Evolutionary conservation across 2,329 filamentous ascomycete species (phyloP), one percentile per base, ranked within the genome.

Genomic region (Curvularia lunata): DNA sequence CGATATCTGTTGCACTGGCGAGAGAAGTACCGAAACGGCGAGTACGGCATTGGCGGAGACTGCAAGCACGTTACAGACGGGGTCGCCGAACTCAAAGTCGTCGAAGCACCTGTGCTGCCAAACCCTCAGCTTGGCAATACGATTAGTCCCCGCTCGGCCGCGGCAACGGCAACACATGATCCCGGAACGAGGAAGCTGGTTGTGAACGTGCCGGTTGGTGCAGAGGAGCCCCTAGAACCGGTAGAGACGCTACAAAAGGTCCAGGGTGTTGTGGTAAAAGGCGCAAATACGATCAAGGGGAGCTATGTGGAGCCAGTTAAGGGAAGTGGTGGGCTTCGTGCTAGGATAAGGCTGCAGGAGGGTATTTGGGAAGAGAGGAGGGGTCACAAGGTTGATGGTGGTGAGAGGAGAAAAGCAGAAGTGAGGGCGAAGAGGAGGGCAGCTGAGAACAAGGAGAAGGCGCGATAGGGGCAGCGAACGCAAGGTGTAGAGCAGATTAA

Each of bases 301-400:
- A 91, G 91, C 1, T 90, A 88, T 68, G 85, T 92, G 5, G 81
- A 88, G 72, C 86, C 87, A 4, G 73, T 93, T 27, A 88, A 90
- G 76, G 85, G 85, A 1, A 79, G 80, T 32, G 77, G 80, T 57
- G 84, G 86, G 1, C 79, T 81, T 40, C 87, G 86, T 8, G 91
- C 88, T 10, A 82, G 83, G 50, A 83, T 98, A 66, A 82, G 83
- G 62, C 84, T 91, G 21, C 86, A 88, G 55, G 93, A 97, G 76
- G 92, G 94, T 9, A 89, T 98, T 82, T 98, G 94, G 95, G 94
- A 98, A 81, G 84, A 92, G 70, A 88, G 85, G 75, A 85, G 88
- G 70, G 94, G 95, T 27, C 87, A 87, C 72, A 98, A 98, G 88
- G 88, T 99, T 66, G 93, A 98, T 78, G 95, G 95, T 73, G 95